phyloP scores from a whole-genome alignment of 1,284 basidiomycete species.

The Lignosus rhinocerotis region DNA sequence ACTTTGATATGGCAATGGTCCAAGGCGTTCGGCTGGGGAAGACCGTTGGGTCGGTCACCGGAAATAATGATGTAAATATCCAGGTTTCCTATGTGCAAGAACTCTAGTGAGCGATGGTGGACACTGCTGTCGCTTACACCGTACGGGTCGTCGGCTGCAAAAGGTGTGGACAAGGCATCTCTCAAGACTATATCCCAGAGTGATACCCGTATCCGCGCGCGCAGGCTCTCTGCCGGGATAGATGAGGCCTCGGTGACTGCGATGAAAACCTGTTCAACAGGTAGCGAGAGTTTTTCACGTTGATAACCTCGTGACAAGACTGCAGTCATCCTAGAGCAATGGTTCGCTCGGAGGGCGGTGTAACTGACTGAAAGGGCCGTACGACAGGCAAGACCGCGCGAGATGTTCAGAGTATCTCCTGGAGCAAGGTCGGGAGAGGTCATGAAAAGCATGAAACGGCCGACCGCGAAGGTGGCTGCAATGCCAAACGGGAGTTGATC shows the following conservation, averaged over 20 bases:
- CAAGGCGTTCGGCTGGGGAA: constrained; percentile 18
- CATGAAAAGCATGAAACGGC: constrained; percentile 65
- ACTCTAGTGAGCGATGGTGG: constrained; percentile 42
- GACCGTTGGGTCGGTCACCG: constrained; percentile 29
- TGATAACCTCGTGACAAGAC: constrained; percentile 44
- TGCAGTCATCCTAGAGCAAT: constrained; percentile 44
- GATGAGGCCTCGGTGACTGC: constrained; percentile 46
- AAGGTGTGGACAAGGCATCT: constrained; percentile 62
- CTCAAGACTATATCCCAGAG: constrained; percentile 52
- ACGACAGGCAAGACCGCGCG: constrained; percentile 71
- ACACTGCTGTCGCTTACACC: constrained; percentile 51
- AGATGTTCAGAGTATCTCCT: constrained; percentile 60
- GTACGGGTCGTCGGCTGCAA: constrained; percentile 62
- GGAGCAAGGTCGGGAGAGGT: constrained; percentile 81
- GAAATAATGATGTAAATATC: constrained; percentile 41
- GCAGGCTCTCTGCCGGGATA: constrained; percentile 30
- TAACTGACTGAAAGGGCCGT: constrained; percentile 62
- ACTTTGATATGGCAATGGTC: constrained; percentile 29
- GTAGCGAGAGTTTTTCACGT: constrained; percentile 53
- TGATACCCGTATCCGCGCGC: constrained; percentile 42
- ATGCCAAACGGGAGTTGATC: constrained; percentile 57
- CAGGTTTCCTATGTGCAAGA: constrained; percentile 46
- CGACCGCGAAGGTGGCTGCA: constrained; percentile 58
- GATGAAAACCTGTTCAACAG: constrained; percentile 56
- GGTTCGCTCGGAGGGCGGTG: constrained; percentile 53